phyloP scores from a whole-genome alignment of 768 basidiomycete species.

The Termitomyces sp. region DNA sequence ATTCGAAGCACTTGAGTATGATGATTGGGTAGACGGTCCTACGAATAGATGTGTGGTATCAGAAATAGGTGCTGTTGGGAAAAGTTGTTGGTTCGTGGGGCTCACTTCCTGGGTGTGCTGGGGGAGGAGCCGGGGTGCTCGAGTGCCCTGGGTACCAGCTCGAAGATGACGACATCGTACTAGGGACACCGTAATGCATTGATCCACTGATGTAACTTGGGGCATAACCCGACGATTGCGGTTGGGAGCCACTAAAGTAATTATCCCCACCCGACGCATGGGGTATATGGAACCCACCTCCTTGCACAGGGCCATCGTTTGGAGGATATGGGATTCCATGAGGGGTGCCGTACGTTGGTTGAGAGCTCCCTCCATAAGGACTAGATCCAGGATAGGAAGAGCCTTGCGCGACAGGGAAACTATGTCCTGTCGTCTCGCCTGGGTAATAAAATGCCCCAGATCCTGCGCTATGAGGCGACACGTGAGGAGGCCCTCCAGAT shows the following conservation, averaged over 20 bases:
- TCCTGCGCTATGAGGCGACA: slow-evolving; percentile 16
- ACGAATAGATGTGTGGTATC: slow-evolving; percentile 7
- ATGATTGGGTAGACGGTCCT: slow-evolving; percentile 22
- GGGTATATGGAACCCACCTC: slow-evolving; percentile 22
- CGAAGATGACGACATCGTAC: slow-evolving; percentile 15
- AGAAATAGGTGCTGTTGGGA: slow-evolving; percentile 3
- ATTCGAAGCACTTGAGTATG: slow-evolving; percentile 18
- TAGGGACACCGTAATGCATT: slow-evolving; percentile 9
- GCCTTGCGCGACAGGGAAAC: slow-evolving; percentile 12
- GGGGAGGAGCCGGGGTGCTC: slow-evolving; percentile 22
- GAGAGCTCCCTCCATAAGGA: slow-evolving; percentile 10
- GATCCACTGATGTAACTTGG: slow-evolving; percentile 15
- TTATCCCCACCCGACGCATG: slow-evolving; percentile 20
- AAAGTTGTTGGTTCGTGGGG: slow-evolving; percentile 10
- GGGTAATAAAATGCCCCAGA: slow-evolving; percentile 11
- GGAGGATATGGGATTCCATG: slow-evolving; percentile 7
- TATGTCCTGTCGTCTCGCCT: slow-evolving; percentile 9
- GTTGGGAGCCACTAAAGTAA: slow-evolving; percentile 12
- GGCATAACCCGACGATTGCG: slow-evolving; percentile 13
- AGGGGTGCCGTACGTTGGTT: slow-evolving; percentile 4
- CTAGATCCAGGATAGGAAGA: slow-evolving; percentile 23
- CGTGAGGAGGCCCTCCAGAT: slow-evolving; percentile 1
- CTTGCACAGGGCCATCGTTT: slow-evolving; percentile 2
- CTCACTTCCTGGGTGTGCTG: slow-evolving; percentile 34
- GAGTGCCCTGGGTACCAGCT: slow-evolving; percentile 19